These are phyloP conservation scores for Graphilbum sp. DNA, from an alignment of 2,329 filamentous ascomycete genomes.

Conservation along the genomic window DNA sequence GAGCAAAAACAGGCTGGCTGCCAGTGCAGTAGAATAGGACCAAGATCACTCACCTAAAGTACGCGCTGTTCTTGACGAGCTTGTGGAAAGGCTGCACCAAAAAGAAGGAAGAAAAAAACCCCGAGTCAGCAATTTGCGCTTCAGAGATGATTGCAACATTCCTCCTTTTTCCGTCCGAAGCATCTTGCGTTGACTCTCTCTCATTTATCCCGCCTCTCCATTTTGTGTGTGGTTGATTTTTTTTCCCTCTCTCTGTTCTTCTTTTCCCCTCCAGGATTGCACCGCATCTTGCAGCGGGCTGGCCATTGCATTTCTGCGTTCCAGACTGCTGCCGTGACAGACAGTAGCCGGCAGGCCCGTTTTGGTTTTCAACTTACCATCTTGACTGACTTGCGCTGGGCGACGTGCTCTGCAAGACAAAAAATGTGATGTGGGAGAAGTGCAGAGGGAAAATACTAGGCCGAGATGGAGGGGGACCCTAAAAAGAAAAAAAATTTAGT, in stretches of 20 bases:
- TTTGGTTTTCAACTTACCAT: slow-evolving; percentile 44
- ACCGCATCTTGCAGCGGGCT: too few relatives aligned
- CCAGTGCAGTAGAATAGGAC: background rate
- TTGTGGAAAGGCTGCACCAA: slow-evolving; percentile 68
- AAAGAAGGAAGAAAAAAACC: slow-evolving; percentile 33
- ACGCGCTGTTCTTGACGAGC: slow-evolving; percentile 91
- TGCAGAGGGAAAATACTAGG: slow-evolving; percentile 11
- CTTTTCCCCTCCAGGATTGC: background rate
- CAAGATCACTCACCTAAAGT: slow-evolving; percentile 68
- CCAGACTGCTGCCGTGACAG: slow-evolving; percentile 3
- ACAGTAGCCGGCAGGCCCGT: slow-evolving; percentile 12
- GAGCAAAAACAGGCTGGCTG: background rate
- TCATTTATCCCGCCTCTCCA: background rate
- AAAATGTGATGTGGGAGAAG: slow-evolving; percentile 18
- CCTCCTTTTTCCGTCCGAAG: slow-evolving; percentile 56
- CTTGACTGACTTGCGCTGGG: slow-evolving; percentile 39
- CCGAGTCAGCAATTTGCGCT: slow-evolving; percentile 99
- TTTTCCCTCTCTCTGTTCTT: slow-evolving; percentile 7
- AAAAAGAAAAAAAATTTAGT: slow-evolving; percentile 11
- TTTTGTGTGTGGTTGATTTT: background rate
- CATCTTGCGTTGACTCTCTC: slow-evolving; percentile 87
- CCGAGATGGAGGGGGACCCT: slow-evolving; percentile 6
- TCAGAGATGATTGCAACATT: slow-evolving; percentile 46
- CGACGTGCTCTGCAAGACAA: slow-evolving; percentile 17
- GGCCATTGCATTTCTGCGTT: background rate